Evolutionary conservation across 768 basidiomycete species (phyloP), one percentile per base, ranked within the genome.

Genomic region (Termitomyces sp.): DNA sequence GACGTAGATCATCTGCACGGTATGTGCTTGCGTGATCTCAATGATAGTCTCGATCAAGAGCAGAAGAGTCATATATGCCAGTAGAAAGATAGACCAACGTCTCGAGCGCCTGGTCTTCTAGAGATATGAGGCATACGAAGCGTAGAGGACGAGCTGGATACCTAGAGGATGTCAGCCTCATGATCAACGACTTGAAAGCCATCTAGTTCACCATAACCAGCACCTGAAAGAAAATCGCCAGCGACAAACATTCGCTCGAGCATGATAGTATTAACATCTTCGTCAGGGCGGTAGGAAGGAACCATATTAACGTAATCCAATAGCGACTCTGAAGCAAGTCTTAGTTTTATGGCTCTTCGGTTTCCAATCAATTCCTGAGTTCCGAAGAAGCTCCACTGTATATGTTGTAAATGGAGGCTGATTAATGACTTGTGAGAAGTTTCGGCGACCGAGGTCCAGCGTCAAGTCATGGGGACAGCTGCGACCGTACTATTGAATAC

Each of bases 191-290:
- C 21, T 5, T 11, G 16, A 37, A 16, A 16, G 14, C n/a, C 6
- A 25, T 25, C 43, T 12, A 44, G 14, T 11, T 25, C 27, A 66
- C 73, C 73, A 56, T 72, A 73, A n/a, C 71, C 74, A 1, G 69
- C 62, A 4, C 73, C 74, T 9, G 60, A 62, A 0, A 74, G 58
- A 43, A 73, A 67, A 56, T 73, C 74, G 17, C 72, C 71, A 8
- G 75, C 71, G 2, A 76, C 57, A 63, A 76, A 75, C 32, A 59
- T 70, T 19, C 70, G 67, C 50, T 74, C 72, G 14, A 68, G 62
- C 40, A 64, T 49, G 35, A 72, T 71, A 0, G 67, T 68, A 17
- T 41, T 17, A 17, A 63, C 46, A 32, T 56, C 52, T 49, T 74
- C 71, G 51, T 71, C 56, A 21, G 71, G 71, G 17, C 66, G 62